Conservation (phyloP, 2,329 filamentous ascomycete genomes). For the Tolypocladium capitatum region DNA sequence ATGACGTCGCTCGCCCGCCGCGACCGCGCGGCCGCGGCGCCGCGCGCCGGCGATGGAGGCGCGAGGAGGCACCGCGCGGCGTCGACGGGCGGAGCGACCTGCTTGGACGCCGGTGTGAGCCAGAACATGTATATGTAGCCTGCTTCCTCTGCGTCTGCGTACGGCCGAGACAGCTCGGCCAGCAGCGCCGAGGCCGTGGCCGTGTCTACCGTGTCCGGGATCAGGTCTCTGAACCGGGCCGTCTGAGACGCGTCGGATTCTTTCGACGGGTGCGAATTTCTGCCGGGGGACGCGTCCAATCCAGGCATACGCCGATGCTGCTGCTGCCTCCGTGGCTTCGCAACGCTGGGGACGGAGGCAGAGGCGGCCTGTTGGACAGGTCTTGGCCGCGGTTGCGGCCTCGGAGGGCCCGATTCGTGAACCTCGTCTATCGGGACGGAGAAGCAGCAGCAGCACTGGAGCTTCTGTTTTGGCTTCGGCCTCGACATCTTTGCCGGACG, state of each 20-base stretch:
- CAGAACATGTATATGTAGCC: conserved; percentile 99
- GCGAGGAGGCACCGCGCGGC: conserved; percentile 45
- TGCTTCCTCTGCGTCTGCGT: conserved; percentile 53
- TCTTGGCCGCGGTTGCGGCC: conserved; percentile 28
- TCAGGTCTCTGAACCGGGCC: conserved; percentile 32
- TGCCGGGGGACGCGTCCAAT: conserved; percentile 14
- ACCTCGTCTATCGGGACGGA: conserved; percentile 31
- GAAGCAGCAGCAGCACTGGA: conserved; percentile 40
- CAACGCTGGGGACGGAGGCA: conserved; percentile 6
- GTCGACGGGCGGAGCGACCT: conserved; percentile 41
- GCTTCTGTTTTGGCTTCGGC: conserved; percentile 16
- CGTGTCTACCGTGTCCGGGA: conserved; percentile 54
- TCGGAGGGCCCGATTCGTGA: conserved; percentile 20
- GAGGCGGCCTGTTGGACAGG: conserved; percentile 26
- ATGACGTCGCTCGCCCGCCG: no score
- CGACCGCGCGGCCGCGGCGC: conserved; percentile 17
- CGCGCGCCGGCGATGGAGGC: conserved; percentile 25
- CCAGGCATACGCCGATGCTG: conserved; percentile 1
- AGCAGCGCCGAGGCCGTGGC: conserved; percentile 58
- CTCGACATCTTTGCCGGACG: conserved; percentile 9
- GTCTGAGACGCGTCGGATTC: conserved; percentile 19
- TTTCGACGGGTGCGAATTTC: conserved; percentile 15
- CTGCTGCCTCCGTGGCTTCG: neutral
- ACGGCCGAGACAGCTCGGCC: conserved; percentile 61
- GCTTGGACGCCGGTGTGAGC: conserved; percentile 55